These are phyloP conservation scores for Fusarium abutilonis DNA, from an alignment of 2,329 filamentous ascomycete species.

Conservation along the genomic window DNA sequence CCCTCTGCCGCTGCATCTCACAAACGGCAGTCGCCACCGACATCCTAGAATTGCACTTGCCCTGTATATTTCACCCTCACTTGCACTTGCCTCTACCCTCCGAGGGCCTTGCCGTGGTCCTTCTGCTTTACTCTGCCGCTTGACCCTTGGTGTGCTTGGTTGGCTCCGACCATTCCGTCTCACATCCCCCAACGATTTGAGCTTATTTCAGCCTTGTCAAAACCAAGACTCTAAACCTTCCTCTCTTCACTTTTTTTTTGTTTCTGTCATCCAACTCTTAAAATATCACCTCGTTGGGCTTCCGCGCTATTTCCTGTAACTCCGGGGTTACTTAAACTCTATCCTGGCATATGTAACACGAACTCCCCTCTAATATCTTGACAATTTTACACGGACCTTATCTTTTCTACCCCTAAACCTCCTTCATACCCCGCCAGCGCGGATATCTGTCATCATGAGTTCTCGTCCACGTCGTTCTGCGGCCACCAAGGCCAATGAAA, in stretches of 20 bases:
- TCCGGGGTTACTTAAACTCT: slow-evolving; percentile 1
- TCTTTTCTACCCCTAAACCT: background rate
- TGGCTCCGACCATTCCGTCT: slow-evolving; percentile 24
- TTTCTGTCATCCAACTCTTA: slow-evolving; percentile 10
- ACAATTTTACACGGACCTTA: slow-evolving; percentile 13
- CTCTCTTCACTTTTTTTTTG: slow-evolving; percentile 4
- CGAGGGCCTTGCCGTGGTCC: slow-evolving; percentile 7
- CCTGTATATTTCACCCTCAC: slow-evolving; percentile 7
- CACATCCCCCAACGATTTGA: slow-evolving; percentile 27
- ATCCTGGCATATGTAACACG: slow-evolving; percentile 9
- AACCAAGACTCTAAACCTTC: slow-evolving; percentile 19
- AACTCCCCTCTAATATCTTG: slow-evolving; percentile 1
- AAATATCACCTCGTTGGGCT: slow-evolving; percentile 6
- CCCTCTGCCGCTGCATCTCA: slow-evolving; percentile 5
- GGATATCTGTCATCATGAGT: slow-evolving; percentile 52
- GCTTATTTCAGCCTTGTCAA: slow-evolving; percentile 43
- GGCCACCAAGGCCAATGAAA: slow-evolving; percentile 55
- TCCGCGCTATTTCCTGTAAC: slow-evolving; percentile 4
- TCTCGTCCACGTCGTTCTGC: slow-evolving; percentile 60
- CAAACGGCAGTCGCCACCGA: slow-evolving; percentile 29
- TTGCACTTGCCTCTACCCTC: slow-evolving; percentile 7
- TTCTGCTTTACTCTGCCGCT: slow-evolving; percentile 8
- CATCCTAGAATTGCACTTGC: slow-evolving; percentile 12
- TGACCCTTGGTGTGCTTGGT: slow-evolving; percentile 7
- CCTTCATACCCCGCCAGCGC: slow-evolving; percentile 36